phyloP scores from a whole-genome alignment of 2,329 filamentous ascomycete species.

The Colletotrichum navitas region DNA sequence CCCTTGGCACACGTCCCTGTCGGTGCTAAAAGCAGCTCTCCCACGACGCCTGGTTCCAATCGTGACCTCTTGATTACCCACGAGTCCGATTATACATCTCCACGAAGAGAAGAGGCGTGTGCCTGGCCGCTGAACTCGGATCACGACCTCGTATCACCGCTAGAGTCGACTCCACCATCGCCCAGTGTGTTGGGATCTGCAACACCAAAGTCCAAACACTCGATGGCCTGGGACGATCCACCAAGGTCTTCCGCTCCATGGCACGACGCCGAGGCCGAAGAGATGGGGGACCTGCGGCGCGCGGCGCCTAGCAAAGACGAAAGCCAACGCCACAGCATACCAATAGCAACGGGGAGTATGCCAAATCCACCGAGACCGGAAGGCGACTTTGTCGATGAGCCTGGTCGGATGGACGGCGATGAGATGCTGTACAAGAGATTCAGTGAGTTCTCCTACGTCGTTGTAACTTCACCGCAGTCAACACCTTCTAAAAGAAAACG shows the following conservation, averaged over 20 bases:
- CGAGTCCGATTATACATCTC: slow-evolving; percentile 7
- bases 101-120: neutral
- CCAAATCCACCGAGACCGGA: neutral
- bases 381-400: slow-evolving; percentile 2
- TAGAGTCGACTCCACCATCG: slow-evolving; percentile 13
- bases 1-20: slow-evolving; percentile 33
- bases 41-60: slow-evolving; percentile 20
- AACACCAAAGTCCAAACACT: neutral
- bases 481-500: neutral
- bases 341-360: neutral
- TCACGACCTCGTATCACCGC: slow-evolving; percentile 29
- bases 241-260: slow-evolving; percentile 24
- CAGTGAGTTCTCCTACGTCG: slow-evolving; percentile 42
- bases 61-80: slow-evolving; percentile 10
- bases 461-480: neutral
- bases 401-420: slow-evolving; percentile 45
- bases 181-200: neutral
- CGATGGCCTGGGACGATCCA: slow-evolving; percentile 38
- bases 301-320: slow-evolving; percentile 13
- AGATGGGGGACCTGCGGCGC: slow-evolving; percentile 25
- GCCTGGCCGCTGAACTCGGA: slow-evolving; percentile 4
- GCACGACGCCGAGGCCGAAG: slow-evolving; percentile 6
- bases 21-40: slow-evolving; percentile 38
- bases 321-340: slow-evolving; percentile 2
- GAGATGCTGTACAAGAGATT: slow-evolving; percentile 50